Conservation (phyloP, 164 flowering plant genomes). For the Platanus orientalis region DNA sequence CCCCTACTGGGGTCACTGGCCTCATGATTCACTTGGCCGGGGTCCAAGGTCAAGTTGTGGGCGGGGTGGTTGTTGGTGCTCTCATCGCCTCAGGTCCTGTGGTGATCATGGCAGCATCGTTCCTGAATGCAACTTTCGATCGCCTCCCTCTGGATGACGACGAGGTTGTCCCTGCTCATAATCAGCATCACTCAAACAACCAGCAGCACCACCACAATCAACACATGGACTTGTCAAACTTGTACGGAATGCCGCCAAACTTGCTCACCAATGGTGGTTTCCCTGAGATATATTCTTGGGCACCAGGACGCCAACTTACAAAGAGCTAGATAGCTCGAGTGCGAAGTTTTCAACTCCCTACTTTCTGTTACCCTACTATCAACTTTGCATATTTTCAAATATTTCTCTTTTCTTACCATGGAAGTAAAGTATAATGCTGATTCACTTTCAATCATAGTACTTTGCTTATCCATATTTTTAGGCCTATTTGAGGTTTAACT, state of each 20-base stretch:
- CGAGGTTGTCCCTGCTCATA: conserved; percentile 30
- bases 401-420: too few relatives aligned
- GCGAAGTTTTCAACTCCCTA: background rate
- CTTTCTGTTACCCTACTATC: background rate
- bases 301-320: conserved; percentile 28
- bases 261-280: conserved; percentile 47
- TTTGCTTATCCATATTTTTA: too few relatives aligned
- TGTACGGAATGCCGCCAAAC: conserved; percentile 54
- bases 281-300: conserved; percentile 46
- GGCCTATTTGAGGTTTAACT: too few relatives aligned
- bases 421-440: too few relatives aligned
- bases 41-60: conserved; percentile 85
- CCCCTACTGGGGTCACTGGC: conserved; percentile 72
- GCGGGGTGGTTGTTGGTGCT: conserved; percentile 65
- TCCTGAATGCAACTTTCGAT: conserved; percentile 79
- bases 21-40: conserved; percentile 74
- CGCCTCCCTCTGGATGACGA: conserved; percentile 70
- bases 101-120: conserved; percentile 84
- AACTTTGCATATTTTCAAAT: too few relatives aligned
- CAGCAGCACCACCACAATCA: conserved; percentile 27
- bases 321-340: conserved; percentile 7
- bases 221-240: conserved; percentile 33
- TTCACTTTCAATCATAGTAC: too few relatives aligned
- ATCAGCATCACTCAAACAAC: conserved; percentile 41
- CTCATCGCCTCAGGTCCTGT: conserved; percentile 90